A percentile compares a stretch with the other conserved stretches of the same genome.
Evolutionary conservation across 192 early-diverging fungal species (phyloP).

Genomic region (Fimicolochytrium jonesii): DNA sequence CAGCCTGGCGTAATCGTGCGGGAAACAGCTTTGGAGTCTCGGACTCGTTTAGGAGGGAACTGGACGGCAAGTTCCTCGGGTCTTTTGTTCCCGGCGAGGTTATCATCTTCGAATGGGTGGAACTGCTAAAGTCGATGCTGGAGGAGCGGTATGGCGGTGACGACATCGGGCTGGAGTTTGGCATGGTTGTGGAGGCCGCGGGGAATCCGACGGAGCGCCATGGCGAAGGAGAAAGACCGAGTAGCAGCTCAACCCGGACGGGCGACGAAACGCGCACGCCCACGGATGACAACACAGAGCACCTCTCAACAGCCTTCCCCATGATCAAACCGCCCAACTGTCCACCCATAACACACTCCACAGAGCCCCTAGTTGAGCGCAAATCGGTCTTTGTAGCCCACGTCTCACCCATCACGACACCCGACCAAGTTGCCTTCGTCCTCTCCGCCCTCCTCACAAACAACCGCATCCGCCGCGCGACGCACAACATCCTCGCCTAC

Average conservation of each 20-base stretch:
- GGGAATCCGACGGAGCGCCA: too few species aligned
- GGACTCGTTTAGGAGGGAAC: slow-evolving; percentile 11
- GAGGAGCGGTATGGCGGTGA: slow-evolving; percentile 6
- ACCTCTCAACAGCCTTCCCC: too few species aligned
- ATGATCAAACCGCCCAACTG: slow-evolving; percentile 15
- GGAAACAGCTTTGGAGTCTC: neutral
- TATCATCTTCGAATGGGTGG: slow-evolving; percentile 67
- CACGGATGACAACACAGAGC: too few species aligned
- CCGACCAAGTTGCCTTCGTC: slow-evolving; percentile 50
- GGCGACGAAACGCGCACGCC: too few species aligned
- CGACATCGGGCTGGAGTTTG: too few species aligned
- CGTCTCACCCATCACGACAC: slow-evolving; percentile 53
- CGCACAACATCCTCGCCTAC: slow-evolving; percentile 90
- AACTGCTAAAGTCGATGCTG: slow-evolving; percentile 40
- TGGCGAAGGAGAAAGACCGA: too few species aligned
- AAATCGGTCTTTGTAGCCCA: slow-evolving; percentile 88
- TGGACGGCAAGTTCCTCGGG: slow-evolving; percentile 42
- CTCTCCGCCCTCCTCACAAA: slow-evolving; percentile 56
- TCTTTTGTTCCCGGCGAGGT: slow-evolving; percentile 59
- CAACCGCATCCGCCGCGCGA: slow-evolving; percentile 67
- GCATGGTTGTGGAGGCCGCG: too few species aligned
- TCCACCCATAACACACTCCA: slow-evolving; percentile 47
- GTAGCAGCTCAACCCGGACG: too few species aligned
- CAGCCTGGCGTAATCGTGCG: slow-evolving; percentile 2
- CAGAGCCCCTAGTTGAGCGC: slow-evolving; percentile 64